These are phyloP conservation scores for Phalaenopsis aphrodite DNA, from an alignment of 106 monocot species.

Conservation along the genomic window DNA sequence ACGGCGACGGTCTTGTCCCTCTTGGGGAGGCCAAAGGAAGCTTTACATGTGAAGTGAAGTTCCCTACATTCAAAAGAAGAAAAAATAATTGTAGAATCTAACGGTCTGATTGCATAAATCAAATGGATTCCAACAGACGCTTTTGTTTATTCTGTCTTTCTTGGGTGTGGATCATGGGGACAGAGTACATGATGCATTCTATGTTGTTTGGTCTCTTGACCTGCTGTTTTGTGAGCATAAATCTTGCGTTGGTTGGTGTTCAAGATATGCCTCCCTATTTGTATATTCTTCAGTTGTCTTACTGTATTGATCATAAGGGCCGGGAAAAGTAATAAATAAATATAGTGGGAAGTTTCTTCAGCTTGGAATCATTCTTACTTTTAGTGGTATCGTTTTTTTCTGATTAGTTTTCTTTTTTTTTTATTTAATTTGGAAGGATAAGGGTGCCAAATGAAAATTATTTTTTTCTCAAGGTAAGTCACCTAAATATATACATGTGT, in stretches of 20 bases:
- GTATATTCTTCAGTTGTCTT: background rate
- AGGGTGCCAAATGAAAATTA: too few species aligned
- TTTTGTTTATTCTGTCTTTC: background rate
- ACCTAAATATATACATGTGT: too few species aligned
- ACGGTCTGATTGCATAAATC: background rate
- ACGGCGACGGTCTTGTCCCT: slow-evolving; percentile 50
- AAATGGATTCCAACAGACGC: background rate
- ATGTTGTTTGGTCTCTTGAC: background rate
- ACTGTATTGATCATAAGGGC: background rate
- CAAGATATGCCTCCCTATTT: background rate
- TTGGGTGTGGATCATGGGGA: background rate
- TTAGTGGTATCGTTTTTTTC: too few species aligned
- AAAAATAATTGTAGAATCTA: background rate
- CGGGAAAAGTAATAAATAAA: background rate
- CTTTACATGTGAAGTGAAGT: slow-evolving; percentile 35
- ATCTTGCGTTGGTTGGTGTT: background rate
- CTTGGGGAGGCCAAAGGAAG: slow-evolving; percentile 48
- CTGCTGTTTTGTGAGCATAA: background rate
- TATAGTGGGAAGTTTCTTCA: background rate
- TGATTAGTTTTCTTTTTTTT: too few species aligned
- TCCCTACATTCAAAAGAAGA: background rate
- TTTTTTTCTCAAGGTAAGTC: too few species aligned
- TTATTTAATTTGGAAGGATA: too few species aligned
- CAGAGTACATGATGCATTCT: background rate
- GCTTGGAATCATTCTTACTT: background rate